Base-by-base conservation (phyloP, 176 grass and related monocot genomes). In the Bolboschoenus planiculmis region DNA sequence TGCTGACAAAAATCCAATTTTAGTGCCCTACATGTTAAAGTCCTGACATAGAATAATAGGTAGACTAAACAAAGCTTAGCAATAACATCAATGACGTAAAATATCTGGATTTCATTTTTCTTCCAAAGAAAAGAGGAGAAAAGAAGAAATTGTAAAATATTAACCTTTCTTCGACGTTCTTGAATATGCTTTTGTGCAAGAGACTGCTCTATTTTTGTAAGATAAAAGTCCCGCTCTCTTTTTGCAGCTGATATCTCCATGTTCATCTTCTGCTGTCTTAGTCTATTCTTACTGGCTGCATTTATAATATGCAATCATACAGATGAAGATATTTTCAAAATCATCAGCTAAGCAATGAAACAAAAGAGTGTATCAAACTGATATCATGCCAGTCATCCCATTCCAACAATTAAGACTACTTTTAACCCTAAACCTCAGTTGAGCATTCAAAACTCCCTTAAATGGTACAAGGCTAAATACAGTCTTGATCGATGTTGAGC, bases 181-280 rank as follows among this genome's bases (percentile, higher is more conserved):
- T 84, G 78, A 36, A 98, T 98, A 75, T 76, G 71, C 85, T 90
- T 93, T 83, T 88, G 39, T 31, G 85, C 56, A 47, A 29, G 78
- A 57, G 90, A 93, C 44, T 95, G 87, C 72, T 95, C 89, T 56
- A 87, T 79, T 72, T 98, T 98, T 40, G 90, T 91, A 63, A 98
- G 78, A 67, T 98, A 98, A 50, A 93, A 90, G 18, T 98, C 96
- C 7, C 96, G 85, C 34, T 95, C 92, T 90, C 90, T 95, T 89
- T 98, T 98, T 60, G 90, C 92, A 64, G 92, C 86, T 81, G 96
- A 89, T 90, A 98, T 90, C 84, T 95, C 96, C 89, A 98, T 72
- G 16, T 82, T 90, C 81, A 98, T 40, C 89, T 98, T 98, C 79
- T 98, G 87, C 81, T 98, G 90, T 57, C 89, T 84, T 64, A 93